Evolutionary conservation across 768 basidiomycete species (phyloP), one percentile per base, ranked within the genome.

Genomic region (Pulveroboletus frians): DNA sequence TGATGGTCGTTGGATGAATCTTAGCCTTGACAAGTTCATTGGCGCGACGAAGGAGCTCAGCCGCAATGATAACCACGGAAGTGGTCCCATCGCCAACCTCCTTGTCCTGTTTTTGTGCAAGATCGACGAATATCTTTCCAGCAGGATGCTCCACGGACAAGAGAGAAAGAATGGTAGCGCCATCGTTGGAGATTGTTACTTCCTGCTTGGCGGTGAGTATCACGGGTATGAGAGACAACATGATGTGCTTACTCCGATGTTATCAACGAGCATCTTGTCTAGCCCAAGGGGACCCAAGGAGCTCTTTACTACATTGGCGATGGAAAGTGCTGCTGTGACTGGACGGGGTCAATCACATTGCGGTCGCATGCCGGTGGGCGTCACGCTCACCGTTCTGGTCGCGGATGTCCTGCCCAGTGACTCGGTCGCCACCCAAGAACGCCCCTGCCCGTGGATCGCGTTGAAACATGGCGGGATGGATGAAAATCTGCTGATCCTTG

Each of bases 81-180:
- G 96, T 99, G 8, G 96, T 99, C 13, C 96, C 96, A 72, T 99
- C 96, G 32, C 96, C 96, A 9, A 99, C 96, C 71, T 99, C 96
- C 67, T 94, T 96, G 70, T 99, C 96, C 70, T 98, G 94, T 63
- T 98, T 97, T 71, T 98, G 94, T 2, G 96, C 93, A 39, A 99
- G 88, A 70, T 97, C 93, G 40, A 98, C 94, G 56, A 99, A 92
- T 54, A 99, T 93, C 55, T 91, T 86, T 18, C 93, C 96, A 4
- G 96, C 96, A 23, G 96, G 96, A 64, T 98, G 92, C 61, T 96
- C 92, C 39, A 99, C 94, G 14, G 92, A 84, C 35, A 98, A 76
- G 17, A 98, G 77, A 20, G 90, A 85, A 34, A 99, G 82, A 59
- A 99, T 99, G n/a, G 96, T 98, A 14, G 96, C 96, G 41, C 96